Conservation (phyloP, 1,139 yeast species). For the Yamadazyma atlantica region DNA sequence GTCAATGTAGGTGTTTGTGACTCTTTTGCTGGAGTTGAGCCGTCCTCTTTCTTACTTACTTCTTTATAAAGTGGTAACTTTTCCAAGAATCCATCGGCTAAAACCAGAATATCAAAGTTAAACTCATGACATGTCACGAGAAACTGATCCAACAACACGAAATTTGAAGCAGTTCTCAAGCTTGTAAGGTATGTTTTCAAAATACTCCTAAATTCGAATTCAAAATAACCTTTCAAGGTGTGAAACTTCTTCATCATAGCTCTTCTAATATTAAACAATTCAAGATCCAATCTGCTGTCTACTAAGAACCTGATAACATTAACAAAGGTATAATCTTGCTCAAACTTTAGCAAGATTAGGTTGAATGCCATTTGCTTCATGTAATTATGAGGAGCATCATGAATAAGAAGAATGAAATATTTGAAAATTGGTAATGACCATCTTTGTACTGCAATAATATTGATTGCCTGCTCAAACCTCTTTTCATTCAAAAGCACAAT, state of each 20-base stretch:
- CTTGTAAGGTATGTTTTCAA: conserved; percentile 13
- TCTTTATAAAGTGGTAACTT: conserved; percentile 8
- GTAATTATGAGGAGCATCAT: conserved; percentile 33
- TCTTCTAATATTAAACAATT: conserved; percentile 19
- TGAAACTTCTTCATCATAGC: conserved; percentile 16
- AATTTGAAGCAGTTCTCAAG: conserved; percentile 7
- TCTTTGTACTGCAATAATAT: conserved; percentile 19
- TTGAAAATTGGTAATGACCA: conserved; percentile 35
- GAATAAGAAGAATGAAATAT: conserved; percentile 31
- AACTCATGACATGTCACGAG: conserved; percentile 9
- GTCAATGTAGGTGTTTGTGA: not conserved
- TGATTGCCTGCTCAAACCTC: conserved; percentile 24
- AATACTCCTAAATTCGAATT: conserved; percentile 17
- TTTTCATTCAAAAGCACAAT: conserved; percentile 29
- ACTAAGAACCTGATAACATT: conserved; percentile 23
- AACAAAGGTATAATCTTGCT: conserved; percentile 16
- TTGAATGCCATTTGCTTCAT: conserved; percentile 25
- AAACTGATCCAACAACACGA: conserved; percentile 13
- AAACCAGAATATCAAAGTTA: conserved; percentile 8
- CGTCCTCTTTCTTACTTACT: not conserved
- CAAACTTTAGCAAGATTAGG: conserved; percentile 19
- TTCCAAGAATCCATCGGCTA: conserved; percentile 9
- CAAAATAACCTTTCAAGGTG: conserved; percentile 15
- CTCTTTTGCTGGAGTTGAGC: not conserved
- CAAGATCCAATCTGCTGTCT: conserved; percentile 21